Percentiles rank a stretch among this genome's conserved stretches.
These are phyloP conservation scores for Tetracladium setigerum DNA, from an alignment of 495 filamentous ascomycete species.

Conservation along the genomic window DNA sequence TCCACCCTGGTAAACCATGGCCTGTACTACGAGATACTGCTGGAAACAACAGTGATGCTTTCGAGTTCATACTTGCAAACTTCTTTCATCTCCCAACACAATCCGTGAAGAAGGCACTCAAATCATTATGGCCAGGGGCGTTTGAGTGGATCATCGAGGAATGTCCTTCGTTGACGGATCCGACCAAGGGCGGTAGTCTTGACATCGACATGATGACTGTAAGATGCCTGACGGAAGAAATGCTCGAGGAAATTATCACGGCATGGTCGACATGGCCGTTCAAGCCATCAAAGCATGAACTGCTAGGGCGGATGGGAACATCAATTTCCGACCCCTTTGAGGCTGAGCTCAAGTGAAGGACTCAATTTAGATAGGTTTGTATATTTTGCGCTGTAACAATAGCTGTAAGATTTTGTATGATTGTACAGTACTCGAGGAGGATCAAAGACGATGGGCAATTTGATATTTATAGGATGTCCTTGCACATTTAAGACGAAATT, in stretches of 20 bases:
- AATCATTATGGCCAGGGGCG: constrained; percentile 26
- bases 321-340: constrained; percentile 1
- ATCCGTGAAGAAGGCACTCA: constrained; percentile 4
- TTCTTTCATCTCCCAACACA: constrained; percentile 6
- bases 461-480: constrained; percentile 90
- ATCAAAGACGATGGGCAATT: constrained; percentile 36
- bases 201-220: constrained; percentile 27
- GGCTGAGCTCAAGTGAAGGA: too few species aligned
- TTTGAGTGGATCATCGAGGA: constrained; percentile 30
- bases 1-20: constrained; percentile 17
- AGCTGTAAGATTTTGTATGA: too few species aligned
- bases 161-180: constrained; percentile 33
- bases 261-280: constrained; percentile 57
- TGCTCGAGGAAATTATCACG: constrained; percentile 41
- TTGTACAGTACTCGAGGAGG: too few species aligned
- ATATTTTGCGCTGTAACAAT: too few species aligned
- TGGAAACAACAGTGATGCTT: constrained; percentile 9
- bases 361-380: too few species aligned
- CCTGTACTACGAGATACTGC: constrained; percentile 12
- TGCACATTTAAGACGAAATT: constrained; percentile 61
- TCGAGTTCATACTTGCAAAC: constrained; percentile 15
- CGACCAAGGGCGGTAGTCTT: constrained; percentile 30
- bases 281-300: constrained; percentile 31
- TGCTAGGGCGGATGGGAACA: constrained; percentile 27
- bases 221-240: constrained; percentile 33